Base-by-base conservation (phyloP, 139 green algal species). In the Eudorina sp. region DNA sequence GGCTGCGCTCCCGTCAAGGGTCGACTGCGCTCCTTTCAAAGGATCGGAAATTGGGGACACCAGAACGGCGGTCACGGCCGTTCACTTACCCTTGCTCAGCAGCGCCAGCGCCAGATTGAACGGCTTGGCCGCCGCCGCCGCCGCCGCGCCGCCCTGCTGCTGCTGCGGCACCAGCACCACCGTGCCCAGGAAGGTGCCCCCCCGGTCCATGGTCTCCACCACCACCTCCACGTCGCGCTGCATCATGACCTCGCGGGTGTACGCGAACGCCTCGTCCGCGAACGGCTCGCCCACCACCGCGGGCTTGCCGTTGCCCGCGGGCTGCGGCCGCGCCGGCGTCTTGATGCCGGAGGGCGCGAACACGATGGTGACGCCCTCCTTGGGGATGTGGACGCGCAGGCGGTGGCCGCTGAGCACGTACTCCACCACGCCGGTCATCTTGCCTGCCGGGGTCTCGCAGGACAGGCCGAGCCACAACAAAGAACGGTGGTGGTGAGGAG, bases 131-230 rank as follows among this genome's bases (percentile, higher is more conserved):
- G n/a, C 89, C 45, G 73, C 43, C 6, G 73, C 25, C 3, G 73
- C 43, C 11, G 45, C 31, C 14, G 45, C 73, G 45, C 45, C 73
- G 19, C 43, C 41, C 70, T 34, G 40, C 70, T 53, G 70, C 73
- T 43, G 73, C n/a, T 21, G 34, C n/a, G 77, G 53, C 53, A 68
- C 80, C 60, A 89, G 72, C 27, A 92, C 23, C 29, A 98, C 79
- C 0, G 83, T 94, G 55, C 98, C 98, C 73, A 99, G 93, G 93
- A 99, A 99, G 46, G 96, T 99, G n/a, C 98, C 98, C 3, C 89
- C 95, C 83, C 96, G 96, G 93, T 99, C 96, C 55, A 96, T 92
- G 45, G 84, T 94, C 75, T 97, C 96, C 11, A 98, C 90, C 75
- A 48, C 23, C 53, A 83, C 86, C 87, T 97, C 92, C 19, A 93